Conservation (phyloP, 2,329 filamentous ascomycete species). For the Leptographium procerum region DNA sequence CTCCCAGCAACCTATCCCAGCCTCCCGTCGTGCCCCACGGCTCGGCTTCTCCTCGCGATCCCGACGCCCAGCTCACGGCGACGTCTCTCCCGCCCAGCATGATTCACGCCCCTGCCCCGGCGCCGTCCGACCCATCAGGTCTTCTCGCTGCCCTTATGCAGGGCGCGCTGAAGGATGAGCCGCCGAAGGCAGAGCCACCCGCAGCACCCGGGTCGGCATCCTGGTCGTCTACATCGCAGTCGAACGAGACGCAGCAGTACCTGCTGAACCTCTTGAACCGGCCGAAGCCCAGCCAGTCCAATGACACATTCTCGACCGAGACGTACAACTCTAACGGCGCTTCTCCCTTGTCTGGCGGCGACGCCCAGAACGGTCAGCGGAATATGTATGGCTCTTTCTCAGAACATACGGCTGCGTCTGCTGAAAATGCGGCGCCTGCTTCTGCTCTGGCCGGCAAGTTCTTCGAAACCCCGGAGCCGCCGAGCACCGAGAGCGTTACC, state of each 20-base stretch:
- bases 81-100: conserved; percentile 21
- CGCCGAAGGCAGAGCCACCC: conserved; percentile 15
- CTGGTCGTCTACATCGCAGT: conserved; percentile 41
- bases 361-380: conserved; percentile 17
- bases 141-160: conserved; percentile 50
- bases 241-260: conserved; percentile 69
- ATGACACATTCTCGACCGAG: conserved; percentile 23
- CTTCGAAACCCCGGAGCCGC: neutral
- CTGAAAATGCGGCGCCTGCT: neutral
- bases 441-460: neutral
- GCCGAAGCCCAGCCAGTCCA: conserved; percentile 2
- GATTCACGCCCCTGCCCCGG: conserved; percentile 46
- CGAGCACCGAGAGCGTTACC: neutral
- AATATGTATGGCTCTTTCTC: conserved; percentile 1
- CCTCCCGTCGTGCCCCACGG: neutral
- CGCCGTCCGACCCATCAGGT: conserved; percentile 43
- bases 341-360: conserved; percentile 32
- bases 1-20: neutral
- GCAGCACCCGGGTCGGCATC: conserved; percentile 14
- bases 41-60: conserved; percentile 18
- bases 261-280: conserved; percentile 71
- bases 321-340: conserved; percentile 29
- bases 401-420: neutral
- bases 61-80: conserved; percentile 15
- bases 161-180: conserved; percentile 36